phyloP scores from a whole-genome alignment of 2,329 filamentous ascomycete species.

The Chalaropsis thielavioides region DNA sequence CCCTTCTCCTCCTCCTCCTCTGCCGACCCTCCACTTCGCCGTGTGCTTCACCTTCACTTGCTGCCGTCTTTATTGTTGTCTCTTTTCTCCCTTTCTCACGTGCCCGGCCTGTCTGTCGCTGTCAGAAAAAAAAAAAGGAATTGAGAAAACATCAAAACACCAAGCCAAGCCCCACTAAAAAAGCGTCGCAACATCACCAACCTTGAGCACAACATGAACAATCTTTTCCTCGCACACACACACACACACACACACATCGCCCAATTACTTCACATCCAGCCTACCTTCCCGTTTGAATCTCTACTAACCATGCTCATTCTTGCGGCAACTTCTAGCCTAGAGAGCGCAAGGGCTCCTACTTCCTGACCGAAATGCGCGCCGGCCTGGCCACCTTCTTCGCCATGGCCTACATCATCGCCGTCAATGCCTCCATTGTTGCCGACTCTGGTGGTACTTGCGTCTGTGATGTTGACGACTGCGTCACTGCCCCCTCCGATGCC shows the following conservation, averaged over 20 bases:
- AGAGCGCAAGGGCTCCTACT: constrained; percentile 59
- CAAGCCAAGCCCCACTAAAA: background rate
- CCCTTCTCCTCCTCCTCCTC: background rate
- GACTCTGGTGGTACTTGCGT: constrained; percentile 63
- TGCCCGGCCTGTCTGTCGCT: background rate
- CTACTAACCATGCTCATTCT: background rate
- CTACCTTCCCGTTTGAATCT: background rate
- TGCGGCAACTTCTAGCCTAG: constrained; percentile 33
- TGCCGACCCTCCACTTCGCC: background rate
- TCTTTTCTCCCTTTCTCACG: background rate
- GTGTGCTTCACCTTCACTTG: background rate
- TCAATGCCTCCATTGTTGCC: constrained; percentile 40
- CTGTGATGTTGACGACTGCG: constrained; percentile 30
- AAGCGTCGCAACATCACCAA: background rate
- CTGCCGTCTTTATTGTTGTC: background rate
- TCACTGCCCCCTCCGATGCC: constrained; percentile 23
- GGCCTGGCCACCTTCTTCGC: constrained; percentile 69
- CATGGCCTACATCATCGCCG: constrained; percentile 41
- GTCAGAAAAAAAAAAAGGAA: background rate
- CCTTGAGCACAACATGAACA: no score
- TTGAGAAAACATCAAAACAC: background rate
- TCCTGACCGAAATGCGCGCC: constrained; percentile 72
- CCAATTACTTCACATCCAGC: background rate
- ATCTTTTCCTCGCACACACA: no score
- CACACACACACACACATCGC: background rate